These are phyloP conservation scores for Corylus heterophylla DNA, from an alignment of 306 rosid species.

Conservation along the genomic window DNA sequence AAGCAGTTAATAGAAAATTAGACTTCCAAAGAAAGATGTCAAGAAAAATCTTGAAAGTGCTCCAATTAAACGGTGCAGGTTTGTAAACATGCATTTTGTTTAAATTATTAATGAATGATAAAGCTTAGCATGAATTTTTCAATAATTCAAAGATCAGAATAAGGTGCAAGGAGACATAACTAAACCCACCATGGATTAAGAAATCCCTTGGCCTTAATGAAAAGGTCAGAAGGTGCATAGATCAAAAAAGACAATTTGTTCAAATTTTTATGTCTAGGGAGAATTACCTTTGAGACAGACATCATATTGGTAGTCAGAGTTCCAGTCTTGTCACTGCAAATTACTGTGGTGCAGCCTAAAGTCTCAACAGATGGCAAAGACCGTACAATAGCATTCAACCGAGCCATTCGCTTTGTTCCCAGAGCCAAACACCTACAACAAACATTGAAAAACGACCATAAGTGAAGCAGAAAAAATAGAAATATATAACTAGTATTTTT, in stretches of 20 bases:
- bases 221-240: constrained; percentile 14
- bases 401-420: constrained; percentile 98
- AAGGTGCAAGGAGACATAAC: background rate
- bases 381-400: constrained; percentile 92
- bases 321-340: constrained; percentile 98
- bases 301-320: constrained; percentile 97
- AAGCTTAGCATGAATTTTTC: background rate
- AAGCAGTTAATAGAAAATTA: background rate
- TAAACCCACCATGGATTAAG: background rate
- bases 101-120: too few relatives aligned
- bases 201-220: background rate
- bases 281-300: constrained; percentile 83
- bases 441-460: constrained; percentile 12
- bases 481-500: background rate
- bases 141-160: background rate
- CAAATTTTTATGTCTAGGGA: constrained; percentile 13
- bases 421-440: constrained; percentile 89
- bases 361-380: constrained; percentile 96
- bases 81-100: background rate
- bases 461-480: background rate
- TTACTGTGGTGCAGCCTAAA: constrained; percentile 96
- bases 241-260: background rate
- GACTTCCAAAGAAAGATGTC: background rate
- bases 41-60: background rate
- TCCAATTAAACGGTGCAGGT: background rate